Conservation (phyloP, 2,329 filamentous ascomycete species). For the Alternaria gansuensis region DNA sequence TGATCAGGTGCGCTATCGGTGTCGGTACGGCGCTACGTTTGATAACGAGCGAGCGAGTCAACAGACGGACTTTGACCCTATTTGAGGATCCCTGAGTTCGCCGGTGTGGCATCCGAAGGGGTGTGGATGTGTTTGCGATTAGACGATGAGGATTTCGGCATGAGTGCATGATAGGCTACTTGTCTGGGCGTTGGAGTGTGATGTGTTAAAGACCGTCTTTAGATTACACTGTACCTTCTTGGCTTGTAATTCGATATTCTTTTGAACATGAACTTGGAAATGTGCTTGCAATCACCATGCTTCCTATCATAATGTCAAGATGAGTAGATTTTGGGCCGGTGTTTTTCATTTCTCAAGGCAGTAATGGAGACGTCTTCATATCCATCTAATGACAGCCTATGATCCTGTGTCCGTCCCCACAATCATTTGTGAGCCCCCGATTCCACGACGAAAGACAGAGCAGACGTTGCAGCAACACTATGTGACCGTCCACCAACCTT, state of each 20-base stretch:
- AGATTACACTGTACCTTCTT: conserved; percentile 7
- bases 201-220: conserved; percentile 4
- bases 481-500: background rate
- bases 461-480: background rate
- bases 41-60: conserved; percentile 38
- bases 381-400: background rate
- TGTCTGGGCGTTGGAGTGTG: conserved; percentile 5
- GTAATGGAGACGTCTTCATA: background rate
- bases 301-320: rapidly evolving
- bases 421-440: background rate
- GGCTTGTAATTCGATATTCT: conserved; percentile 3
- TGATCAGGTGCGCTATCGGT: conserved; percentile 23
- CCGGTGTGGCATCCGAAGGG: background rate
- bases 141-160: background rate
- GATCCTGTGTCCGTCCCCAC: background rate
- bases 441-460: background rate
- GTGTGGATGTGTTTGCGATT: background rate
- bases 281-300: background rate
- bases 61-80: conserved; percentile 31
- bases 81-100: background rate
- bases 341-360: background rate
- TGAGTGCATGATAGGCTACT: background rate
- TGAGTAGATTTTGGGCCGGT: background rate
- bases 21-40: conserved; percentile 30
- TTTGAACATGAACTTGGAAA: background rate